phyloP scores from a whole-genome alignment of 257 asterid species.

The Penstemon barbatus region DNA sequence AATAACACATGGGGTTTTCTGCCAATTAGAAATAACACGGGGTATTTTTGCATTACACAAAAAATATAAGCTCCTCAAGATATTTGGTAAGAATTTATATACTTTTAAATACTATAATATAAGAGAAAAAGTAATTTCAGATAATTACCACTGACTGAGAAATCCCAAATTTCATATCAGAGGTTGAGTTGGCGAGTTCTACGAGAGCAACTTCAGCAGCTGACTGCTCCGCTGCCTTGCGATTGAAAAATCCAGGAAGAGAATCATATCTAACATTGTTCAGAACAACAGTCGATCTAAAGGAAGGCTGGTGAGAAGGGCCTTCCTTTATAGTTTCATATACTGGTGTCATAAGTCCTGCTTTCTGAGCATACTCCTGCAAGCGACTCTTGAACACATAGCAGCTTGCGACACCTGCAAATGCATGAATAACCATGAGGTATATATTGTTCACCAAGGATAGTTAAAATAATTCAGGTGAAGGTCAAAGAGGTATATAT shows the following conservation, averaged over 20 bases:
- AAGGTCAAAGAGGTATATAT: constrained; percentile 11
- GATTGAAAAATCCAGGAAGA: constrained; percentile 84
- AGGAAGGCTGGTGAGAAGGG: constrained; percentile 85
- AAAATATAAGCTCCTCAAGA: no score
- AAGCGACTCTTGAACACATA: constrained; percentile 89
- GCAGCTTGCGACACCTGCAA: constrained; percentile 73
- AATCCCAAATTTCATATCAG: constrained; percentile 47
- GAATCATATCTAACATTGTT: constrained; percentile 72
- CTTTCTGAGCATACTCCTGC: constrained; percentile 93
- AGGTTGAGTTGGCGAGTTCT: constrained; percentile 46
- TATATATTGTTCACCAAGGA: neutral
- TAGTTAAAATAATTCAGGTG: neutral
- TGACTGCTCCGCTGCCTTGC: constrained; percentile 97
- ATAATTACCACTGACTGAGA: constrained; percentile 76
- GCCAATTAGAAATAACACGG: no score
- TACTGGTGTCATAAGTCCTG: constrained; percentile 69
- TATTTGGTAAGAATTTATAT: no score
- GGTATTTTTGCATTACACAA: no score
- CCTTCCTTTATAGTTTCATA: constrained; percentile 89
- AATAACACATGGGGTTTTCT: no score
- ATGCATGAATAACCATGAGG: constrained; percentile 9
- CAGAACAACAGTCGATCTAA: constrained; percentile 73
- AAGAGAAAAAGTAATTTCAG: neutral
- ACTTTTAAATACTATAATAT: no score
- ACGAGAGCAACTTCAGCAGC: constrained; percentile 98